phyloP scores from a whole-genome alignment of 352 stramenopile species.

The Globisporangium lucens region DNA sequence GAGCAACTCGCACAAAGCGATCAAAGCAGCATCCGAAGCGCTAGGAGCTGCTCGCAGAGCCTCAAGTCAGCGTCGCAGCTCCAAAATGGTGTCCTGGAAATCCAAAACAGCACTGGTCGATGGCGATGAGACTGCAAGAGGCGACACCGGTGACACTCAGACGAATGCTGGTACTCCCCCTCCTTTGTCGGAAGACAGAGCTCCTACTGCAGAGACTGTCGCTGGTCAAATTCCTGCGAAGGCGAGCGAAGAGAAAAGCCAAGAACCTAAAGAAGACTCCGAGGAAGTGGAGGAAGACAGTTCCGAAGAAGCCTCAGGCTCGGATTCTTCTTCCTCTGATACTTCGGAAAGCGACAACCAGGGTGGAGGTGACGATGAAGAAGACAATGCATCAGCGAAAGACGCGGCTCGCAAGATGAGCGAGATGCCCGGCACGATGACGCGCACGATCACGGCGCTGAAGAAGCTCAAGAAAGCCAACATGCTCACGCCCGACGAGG shows the following conservation, averaged over 20 bases:
- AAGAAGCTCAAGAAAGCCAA: constrained; percentile 67
- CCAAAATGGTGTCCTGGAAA: constrained; percentile 15
- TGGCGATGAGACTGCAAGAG: neutral
- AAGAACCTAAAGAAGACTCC: neutral
- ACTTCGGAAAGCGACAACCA: constrained; percentile 8
- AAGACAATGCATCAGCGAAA: neutral
- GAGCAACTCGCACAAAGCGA: constrained; percentile 8
- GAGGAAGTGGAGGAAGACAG: neutral
- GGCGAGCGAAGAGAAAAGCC: neutral
- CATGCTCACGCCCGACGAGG: constrained; percentile 56
- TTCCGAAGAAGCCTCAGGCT: constrained; percentile 1
- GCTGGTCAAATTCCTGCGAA: neutral
- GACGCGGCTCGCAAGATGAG: neutral
- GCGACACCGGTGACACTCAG: neutral
- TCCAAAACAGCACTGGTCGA: constrained; percentile 17
- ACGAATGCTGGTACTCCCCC: neutral
- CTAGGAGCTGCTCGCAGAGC: neutral
- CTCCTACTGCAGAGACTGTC: neutral
- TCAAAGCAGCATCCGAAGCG: neutral
- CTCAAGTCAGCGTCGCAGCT: constrained; percentile 7
- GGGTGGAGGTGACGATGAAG: neutral
- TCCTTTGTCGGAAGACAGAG: neutral
- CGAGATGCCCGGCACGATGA: constrained; percentile 32
- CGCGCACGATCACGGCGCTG: constrained; percentile 52
- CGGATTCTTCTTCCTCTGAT: constrained; percentile 1